Percentiles rank a stretch among this genome's conserved stretches.
These are phyloP conservation scores for Cyberlindnera veronae DNA, from an alignment of 805 yeast genomes.

Conservation along the genomic window DNA sequence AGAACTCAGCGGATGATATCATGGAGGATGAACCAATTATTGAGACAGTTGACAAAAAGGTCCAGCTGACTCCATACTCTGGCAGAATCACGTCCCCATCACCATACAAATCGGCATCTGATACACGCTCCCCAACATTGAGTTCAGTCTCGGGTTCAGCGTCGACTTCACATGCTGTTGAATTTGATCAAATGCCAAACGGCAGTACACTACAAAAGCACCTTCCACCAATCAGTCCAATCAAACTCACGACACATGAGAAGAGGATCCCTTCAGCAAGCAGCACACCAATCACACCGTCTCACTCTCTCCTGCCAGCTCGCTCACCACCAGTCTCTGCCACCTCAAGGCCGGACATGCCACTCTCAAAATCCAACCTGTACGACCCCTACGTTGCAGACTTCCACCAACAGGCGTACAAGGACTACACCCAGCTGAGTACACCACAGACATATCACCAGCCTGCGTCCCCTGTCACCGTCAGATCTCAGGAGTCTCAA, in stretches of 20 bases:
- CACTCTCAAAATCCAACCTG: constrained; percentile 13
- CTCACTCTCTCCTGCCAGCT: constrained; percentile 2
- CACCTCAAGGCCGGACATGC: constrained; percentile 2
- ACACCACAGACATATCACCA: constrained; percentile 1
- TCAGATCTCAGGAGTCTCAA: constrained; percentile 1
- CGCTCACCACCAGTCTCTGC: constrained; percentile 2
- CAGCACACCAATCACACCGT: constrained; percentile 3
- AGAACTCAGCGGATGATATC: constrained; percentile 4
- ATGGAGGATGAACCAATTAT: constrained; percentile 1
- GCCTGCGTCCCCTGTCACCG: not conserved
- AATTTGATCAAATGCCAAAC: not conserved
- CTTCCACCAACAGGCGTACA: constrained; percentile 13
- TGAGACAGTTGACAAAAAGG: constrained; percentile 1
- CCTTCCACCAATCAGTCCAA: too few species aligned
- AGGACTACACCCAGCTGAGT: constrained; percentile 8
- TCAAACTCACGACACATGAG: not conserved
- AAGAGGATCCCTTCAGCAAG: not conserved
- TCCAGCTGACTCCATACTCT: constrained; percentile 14
- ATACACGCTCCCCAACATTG: constrained; percentile 7
- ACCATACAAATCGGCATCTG: constrained; percentile 6
- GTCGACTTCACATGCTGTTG: not conserved
- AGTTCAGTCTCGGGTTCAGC: too few species aligned
- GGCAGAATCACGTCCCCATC: constrained; percentile 18
- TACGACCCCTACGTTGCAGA: constrained; percentile 16
- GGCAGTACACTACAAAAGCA: constrained; percentile 2